Evolutionary conservation across 768 basidiomycete genomes (phyloP), one percentile per base, ranked within the genome.

Genomic region (Ephemerocybe angulata): DNA sequence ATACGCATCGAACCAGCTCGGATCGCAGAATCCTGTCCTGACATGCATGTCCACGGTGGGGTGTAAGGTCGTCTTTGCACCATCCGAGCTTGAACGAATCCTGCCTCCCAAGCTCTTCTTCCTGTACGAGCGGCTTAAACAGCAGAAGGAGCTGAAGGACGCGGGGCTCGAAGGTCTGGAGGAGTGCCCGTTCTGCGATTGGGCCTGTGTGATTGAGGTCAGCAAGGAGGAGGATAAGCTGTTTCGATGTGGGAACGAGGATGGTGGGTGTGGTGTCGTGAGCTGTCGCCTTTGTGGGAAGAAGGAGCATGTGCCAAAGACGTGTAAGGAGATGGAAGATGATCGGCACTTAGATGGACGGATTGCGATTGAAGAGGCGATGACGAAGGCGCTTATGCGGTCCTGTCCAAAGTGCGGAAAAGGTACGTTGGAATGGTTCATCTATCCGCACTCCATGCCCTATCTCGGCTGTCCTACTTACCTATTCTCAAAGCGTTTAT

Each of bases 181-280:
- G 67, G 88, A 88, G 61, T 97, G 94, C 66, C 94, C 94, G 3
- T 90, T 87, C 60, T 97, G 94, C 70, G 90, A 93, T 40, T 97
- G 82, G 72, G 88, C 84, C 55, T 85, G 84, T 60, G 82, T 89
- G n/a, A 84, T 91, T 51, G 89, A 89, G 50, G 79, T 59, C 12
- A 58, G 59, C 17, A 70, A 65, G 35, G 69, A 85, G 52, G 72
- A 81, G 48, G 88, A 90, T 64, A 86, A 80, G 65, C 68, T 91
- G 28, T 88, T 77, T 56, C 63, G 71, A 41, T 80, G 79, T 55
- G 72, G 75, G 66, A 85, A 74, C 68, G 74, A 80, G 52, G 86
- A 82, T 1, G 93, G 90, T 52, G 79, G 73, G 1, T 96, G 93
- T 62, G 81, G 77, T 1, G 82, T 80, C 11, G 80, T 94, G 12